Evolutionary conservation across 2,329 filamentous ascomycete genomes (phyloP), one percentile per base, ranked within the genome.

Genomic region (Ophiocordyceps camponoti-rufipedis): DNA sequence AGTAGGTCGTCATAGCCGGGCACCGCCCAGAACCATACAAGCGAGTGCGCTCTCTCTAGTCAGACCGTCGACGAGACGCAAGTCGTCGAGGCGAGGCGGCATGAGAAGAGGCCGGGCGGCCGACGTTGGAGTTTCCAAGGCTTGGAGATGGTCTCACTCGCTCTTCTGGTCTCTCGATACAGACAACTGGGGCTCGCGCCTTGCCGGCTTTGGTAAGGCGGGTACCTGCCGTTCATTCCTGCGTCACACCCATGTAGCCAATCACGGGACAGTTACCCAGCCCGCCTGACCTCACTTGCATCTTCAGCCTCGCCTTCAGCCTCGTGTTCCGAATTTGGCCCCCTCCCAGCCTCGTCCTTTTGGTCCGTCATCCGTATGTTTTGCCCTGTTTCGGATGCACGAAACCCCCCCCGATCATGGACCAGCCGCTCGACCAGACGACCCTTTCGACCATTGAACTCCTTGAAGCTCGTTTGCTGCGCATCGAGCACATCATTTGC

Each of bases 401-500:
- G n/a, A 39, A 9, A n/a, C 16, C 9, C 18, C 11, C 42, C 8
- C 14, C 42, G 18, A 14, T 28, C n/a, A 63, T 62, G 59, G 55
- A 59, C 39, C 55, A 52, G 49, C 58, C 62, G 8, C 58, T 74
- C 23, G 71, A 76, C 54, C 62, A 69, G 45, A 74, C 71, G 4
- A 69, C 72, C 1, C 60, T 75, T 9, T 64, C 68, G 32, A 78
- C 75, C 1, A 66, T 79, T 48, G 66, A 64, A 40, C 63, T 78
- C 28, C 66, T 80, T 33, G 74, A 78, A 54, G 64, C 69, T 44
- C 74, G 75, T n/a, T 66, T 80, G 11, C 59, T 69, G 14, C 72
- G 75, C 42, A 63, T 79, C 47, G 75, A 80, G 53, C 73, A 78
- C 51, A 58, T 78, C 3, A 64, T 80, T 41, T 69, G 72, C 52